These are phyloP conservation scores for Funneliformis geosporum DNA, from an alignment of 192 early-diverging fungal species.

Conservation along the genomic window DNA sequence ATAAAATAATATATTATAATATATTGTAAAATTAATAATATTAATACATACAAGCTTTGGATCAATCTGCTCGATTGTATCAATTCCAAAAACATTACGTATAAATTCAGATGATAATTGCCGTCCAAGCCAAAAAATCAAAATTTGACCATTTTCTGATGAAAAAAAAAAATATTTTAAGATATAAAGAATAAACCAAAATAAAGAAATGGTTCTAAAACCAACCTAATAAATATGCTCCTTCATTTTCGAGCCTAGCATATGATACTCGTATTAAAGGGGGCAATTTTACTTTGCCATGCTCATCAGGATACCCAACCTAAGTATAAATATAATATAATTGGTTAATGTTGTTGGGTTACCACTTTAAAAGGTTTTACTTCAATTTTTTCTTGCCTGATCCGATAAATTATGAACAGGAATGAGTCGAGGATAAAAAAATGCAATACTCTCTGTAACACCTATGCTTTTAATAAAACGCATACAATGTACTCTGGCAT, in stretches of 20 bases:
- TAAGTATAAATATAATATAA: background rate
- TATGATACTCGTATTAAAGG: conserved; percentile 71
- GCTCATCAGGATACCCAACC: conserved; percentile 38
- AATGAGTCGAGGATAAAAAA: conserved; percentile 84
- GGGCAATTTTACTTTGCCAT: conserved; percentile 69
- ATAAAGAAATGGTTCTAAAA: background rate
- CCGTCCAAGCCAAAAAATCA: conserved; percentile 89
- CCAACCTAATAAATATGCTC: conserved; percentile 81
- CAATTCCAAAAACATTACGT: conserved; percentile 78
- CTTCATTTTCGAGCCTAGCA: conserved; percentile 69
- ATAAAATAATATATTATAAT: background rate
- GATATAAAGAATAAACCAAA: background rate
- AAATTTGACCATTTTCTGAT: conserved; percentile 72
- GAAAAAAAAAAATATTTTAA: background rate
- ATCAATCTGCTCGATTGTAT: conserved; percentile 72
- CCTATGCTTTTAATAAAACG: conserved; percentile 73
- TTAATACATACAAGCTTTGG: conserved; percentile 60
- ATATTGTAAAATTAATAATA: background rate
- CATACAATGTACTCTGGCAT: conserved; percentile 82
- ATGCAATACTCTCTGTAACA: conserved; percentile 71
- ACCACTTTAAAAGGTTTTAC: background rate
- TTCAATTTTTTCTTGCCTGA: conserved; percentile 40
- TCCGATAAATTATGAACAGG: conserved; percentile 64
- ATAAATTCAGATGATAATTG: conserved; percentile 64
- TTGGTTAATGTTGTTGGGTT: background rate